phyloP scores from a whole-genome alignment of 2,329 filamentous ascomycete genomes.

The Colletotrichum chlorophyti region DNA sequence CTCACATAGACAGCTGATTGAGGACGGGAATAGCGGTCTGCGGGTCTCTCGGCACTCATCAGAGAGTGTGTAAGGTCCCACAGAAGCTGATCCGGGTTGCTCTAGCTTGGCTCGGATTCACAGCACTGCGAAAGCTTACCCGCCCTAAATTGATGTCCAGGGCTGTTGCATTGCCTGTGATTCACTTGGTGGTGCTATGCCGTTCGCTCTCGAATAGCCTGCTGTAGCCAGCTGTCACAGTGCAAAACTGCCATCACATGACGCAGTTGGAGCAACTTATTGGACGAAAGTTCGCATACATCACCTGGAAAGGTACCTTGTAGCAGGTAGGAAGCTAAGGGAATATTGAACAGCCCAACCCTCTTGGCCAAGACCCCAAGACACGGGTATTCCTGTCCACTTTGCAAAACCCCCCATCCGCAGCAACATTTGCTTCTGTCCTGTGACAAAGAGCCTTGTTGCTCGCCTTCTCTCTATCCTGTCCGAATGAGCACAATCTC shows the following conservation, averaged over 20 bases:
- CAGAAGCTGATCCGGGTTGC: too few relatives aligned
- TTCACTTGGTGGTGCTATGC: neutral
- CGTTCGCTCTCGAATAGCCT: neutral
- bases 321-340: too few relatives aligned
- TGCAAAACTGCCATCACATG: conserved; percentile 20
- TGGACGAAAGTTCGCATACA: conserved; percentile 18
- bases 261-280: conserved; percentile 16
- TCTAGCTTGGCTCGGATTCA: neutral
- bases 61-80: neutral
- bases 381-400: conserved; percentile 1
- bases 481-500: neutral
- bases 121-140: neutral
- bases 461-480: neutral
- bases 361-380: conserved; percentile 1
- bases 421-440: neutral
- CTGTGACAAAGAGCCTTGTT: conserved; percentile 13
- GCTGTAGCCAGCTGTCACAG: conserved; percentile 21
- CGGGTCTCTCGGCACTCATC: conserved; percentile 19
- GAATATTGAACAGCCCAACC: too few relatives aligned
- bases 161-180: neutral
- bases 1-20: neutral
- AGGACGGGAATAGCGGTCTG: conserved; percentile 12
- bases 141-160: neutral
- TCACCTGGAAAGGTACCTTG: too few relatives aligned
- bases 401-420: neutral